A percentile compares a stretch with the other conserved stretches of the same genome.
Evolutionary conservation across 2,329 filamentous ascomycete genomes (phyloP).

Genomic region (Endocalyx cinctus): DNA sequence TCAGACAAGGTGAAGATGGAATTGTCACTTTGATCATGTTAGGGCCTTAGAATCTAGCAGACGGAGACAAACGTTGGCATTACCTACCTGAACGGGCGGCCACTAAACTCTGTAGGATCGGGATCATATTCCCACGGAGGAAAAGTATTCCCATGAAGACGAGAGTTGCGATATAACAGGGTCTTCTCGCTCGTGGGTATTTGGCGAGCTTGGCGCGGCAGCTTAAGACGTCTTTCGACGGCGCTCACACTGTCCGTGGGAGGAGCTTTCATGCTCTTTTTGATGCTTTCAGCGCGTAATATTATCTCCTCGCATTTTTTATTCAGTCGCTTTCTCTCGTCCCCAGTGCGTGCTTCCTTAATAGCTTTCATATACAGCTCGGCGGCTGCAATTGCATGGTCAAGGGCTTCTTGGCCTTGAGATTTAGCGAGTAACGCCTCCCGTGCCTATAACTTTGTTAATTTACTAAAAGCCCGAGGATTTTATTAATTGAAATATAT

Average conservation of each 20-base stretch:
- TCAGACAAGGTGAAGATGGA: conserved; percentile 67
- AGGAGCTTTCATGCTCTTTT: conserved; percentile 34
- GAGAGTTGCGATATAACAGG: conserved; percentile 71
- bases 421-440: conserved; percentile 42
- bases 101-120: conserved; percentile 57
- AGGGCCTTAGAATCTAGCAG: conserved; percentile 3
- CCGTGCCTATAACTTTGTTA: conserved; percentile 40
- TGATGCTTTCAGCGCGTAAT: conserved; percentile 70
- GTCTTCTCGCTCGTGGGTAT: conserved; percentile 69
- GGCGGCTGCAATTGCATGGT: conserved; percentile 69
- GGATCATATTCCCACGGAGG: conserved; percentile 76
- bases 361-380: conserved; percentile 80
- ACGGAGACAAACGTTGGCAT: conserved; percentile 1
- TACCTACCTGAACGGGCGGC: conserved; percentile 58
- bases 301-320: conserved; percentile 67
- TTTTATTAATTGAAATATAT: neutral
- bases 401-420: conserved; percentile 61
- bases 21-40: conserved; percentile 54
- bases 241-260: conserved; percentile 15
- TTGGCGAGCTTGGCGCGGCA: conserved; percentile 48
- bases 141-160: conserved; percentile 77
- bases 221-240: conserved; percentile 21
- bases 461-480: neutral
- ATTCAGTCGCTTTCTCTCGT: conserved; percentile 63
- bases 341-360: conserved; percentile 52